These are phyloP conservation scores for Didymella pinodella DNA, from an alignment of 2,329 filamentous ascomycete genomes.

Conservation along the genomic window DNA sequence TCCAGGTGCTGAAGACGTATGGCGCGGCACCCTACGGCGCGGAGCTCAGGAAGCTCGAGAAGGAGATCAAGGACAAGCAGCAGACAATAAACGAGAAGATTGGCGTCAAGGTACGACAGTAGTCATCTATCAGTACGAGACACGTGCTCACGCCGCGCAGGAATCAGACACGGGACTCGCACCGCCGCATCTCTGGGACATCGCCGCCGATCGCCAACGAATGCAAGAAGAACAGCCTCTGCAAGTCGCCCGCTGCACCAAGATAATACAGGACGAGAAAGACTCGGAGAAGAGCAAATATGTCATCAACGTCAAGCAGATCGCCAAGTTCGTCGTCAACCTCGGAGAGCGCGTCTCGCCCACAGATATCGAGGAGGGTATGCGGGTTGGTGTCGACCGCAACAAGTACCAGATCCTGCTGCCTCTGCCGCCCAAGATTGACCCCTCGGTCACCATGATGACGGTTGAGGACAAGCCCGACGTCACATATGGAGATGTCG, in stretches of 20 bases:
- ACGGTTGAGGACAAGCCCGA: slow-evolving; percentile 99
- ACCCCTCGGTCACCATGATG: slow-evolving; percentile 99
- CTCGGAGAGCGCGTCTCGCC: slow-evolving; percentile 95
- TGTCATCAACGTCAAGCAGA: slow-evolving; percentile 99
- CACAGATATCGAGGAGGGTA: slow-evolving; percentile 98
- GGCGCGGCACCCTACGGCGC: slow-evolving; percentile 95
- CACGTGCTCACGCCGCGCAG: slow-evolving; percentile 55
- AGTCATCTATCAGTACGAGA: neutral
- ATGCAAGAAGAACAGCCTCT: slow-evolving; percentile 98
- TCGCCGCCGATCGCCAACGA: slow-evolving; percentile 95
- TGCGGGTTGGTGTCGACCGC: slow-evolving; percentile 96
- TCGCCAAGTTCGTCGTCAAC: slow-evolving; percentile 98
- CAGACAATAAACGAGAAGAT: slow-evolving; percentile 99
- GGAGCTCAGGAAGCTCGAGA: slow-evolving; percentile 95
- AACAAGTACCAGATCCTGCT: slow-evolving; percentile 99
- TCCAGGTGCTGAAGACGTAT: slow-evolving; percentile 98
- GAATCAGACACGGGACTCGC: slow-evolving; percentile 99
- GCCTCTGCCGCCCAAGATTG: slow-evolving; percentile 96
- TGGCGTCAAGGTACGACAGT: slow-evolving; percentile 54
- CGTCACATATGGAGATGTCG: slow-evolving; percentile 98
- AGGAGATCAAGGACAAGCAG: slow-evolving; percentile 99
- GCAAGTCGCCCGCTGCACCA: slow-evolving; percentile 97
- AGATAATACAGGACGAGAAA: slow-evolving; percentile 97
- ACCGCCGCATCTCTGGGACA: slow-evolving; percentile 98
- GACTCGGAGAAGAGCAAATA: slow-evolving; percentile 99